These are phyloP conservation scores for Scleroderma citrinum DNA, from an alignment of 768 basidiomycete genomes.

Conservation along the genomic window DNA sequence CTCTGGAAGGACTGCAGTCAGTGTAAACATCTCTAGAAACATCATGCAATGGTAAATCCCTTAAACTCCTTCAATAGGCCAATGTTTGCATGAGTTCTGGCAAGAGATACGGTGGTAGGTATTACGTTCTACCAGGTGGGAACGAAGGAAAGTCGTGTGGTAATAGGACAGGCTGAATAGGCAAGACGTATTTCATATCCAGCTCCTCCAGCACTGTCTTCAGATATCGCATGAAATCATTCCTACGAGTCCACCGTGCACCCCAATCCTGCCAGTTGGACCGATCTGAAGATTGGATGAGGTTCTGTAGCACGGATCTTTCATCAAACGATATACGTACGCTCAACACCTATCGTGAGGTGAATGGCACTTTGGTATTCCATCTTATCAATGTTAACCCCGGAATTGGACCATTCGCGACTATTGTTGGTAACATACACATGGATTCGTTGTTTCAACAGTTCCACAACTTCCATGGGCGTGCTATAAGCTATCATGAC, in stretches of 20 bases:
- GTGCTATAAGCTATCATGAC: conserved; percentile 65
- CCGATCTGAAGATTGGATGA: conserved; percentile 42
- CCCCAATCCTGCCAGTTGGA: conserved; percentile 89
- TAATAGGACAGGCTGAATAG: conserved; percentile 65
- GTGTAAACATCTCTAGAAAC: conserved; percentile 1
- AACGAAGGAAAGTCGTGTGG: conserved; percentile 21
- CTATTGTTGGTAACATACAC: conserved; percentile 56
- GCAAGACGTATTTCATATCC: conserved; percentile 63
- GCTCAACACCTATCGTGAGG: conserved; percentile 66
- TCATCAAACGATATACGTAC: conserved; percentile 33
- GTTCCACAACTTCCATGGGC: conserved; percentile 63
- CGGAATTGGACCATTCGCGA: conserved; percentile 66
- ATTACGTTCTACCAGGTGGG: not conserved
- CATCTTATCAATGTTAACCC: conserved; percentile 73
- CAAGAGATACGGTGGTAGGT: too few relatives aligned
- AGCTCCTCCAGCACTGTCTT: conserved; percentile 70
- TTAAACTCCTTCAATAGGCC: conserved; percentile 40
- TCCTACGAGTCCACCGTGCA: conserved; percentile 70
- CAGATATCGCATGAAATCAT: conserved; percentile 67
- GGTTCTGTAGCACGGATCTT: not conserved
- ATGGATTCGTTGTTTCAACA: conserved; percentile 52
- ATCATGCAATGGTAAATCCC: too few relatives aligned
- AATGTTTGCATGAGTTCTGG: not conserved
- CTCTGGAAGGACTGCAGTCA: conserved; percentile 37
- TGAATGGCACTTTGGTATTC: conserved; percentile 68